Evolutionary conservation across 2,329 filamentous ascomycete species (phyloP), one percentile per base, ranked within the genome.

Genomic region (Pseudomassariella vexata): DNA sequence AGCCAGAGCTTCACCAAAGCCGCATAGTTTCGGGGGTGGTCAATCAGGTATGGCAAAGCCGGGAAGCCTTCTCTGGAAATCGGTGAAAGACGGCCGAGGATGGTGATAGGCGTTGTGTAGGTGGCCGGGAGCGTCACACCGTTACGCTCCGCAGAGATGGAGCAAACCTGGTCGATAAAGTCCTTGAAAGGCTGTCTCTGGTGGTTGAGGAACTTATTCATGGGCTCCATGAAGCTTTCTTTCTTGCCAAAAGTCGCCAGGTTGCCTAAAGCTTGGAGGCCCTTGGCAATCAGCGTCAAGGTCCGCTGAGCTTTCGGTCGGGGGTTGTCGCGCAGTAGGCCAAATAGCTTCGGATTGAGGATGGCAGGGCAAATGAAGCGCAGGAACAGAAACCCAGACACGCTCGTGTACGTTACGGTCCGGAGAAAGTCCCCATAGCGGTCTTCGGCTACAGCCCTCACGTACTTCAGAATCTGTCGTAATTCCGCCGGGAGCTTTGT

Each of bases 161-260:
- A 77, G 62, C 90, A 95, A 28, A 95, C 76, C 19, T 78, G 71
- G 52, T 96, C 89, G 38, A 95, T 82, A 47, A 89, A 95, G 28
- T 81, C 74, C 55, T 89, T 94, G 58, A 95, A 87, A 23, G 84
- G 76, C 46, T 82, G 73, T 14, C 88, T 77, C 49, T 94, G 82
- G 2, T 76, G 68, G 7, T 70, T 72, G 22, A 96, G 65, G 48
- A 95, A 95, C 25, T 75, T 76, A 52, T 95, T 96, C 90, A 96
- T 96, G 0, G 88, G 88, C 60, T 95, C 89, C 89, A 96, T 95
- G 87, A 88, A 96, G n/a, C 83, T 79, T 57, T 96, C 90, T 54
- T 95, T 94, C 52, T 85, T 89, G 24, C 90, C 90, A 52, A 95
- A 95, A 0, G 79, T 87, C 2, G 86, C 85, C 60, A 95, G 72